Evolutionary conservation across 495 filamentous ascomycete genomes (phyloP).

Genomic region (Neurospora sp.): DNA sequence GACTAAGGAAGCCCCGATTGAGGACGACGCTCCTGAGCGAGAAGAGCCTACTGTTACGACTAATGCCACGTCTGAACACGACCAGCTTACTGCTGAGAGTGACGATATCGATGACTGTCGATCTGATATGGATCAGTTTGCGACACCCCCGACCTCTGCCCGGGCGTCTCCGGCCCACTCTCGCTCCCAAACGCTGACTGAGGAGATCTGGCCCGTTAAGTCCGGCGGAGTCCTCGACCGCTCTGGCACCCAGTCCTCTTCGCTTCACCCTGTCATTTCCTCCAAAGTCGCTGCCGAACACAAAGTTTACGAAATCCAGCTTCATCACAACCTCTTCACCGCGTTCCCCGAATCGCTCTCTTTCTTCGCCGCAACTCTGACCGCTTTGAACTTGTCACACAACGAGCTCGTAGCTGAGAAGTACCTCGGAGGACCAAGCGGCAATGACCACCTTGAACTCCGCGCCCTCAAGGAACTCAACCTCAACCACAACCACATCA

Average conservation of each 20-base stretch:
- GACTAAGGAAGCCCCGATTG: neutral
- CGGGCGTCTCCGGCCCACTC: conserved; percentile 33
- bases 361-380: conserved; percentile 58
- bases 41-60: neutral
- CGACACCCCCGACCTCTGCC: conserved; percentile 41
- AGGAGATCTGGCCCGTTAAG: conserved; percentile 52
- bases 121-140: conserved; percentile 64
- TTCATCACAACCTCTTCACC: conserved; percentile 68
- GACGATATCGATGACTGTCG: conserved; percentile 32
- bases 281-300: conserved; percentile 39
- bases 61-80: neutral
- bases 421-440: conserved; percentile 34
- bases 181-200: conserved; percentile 30
- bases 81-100: conserved; percentile 6
- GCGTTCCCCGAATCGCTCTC: conserved; percentile 57
- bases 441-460: conserved; percentile 49
- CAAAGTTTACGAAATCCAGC: conserved; percentile 44
- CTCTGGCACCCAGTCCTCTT: conserved; percentile 52
- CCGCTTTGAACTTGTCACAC: conserved; percentile 65
- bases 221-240: conserved; percentile 63
- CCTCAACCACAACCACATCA: conserved; percentile 58
- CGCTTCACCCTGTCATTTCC: conserved; percentile 42
- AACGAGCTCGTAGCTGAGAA: conserved; percentile 58
- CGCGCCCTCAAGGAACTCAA: conserved; percentile 67
- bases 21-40: neutral